These are phyloP conservation scores for Fusarium paranaense DNA, from an alignment of 2,329 filamentous ascomycete genomes.

Conservation along the genomic window DNA sequence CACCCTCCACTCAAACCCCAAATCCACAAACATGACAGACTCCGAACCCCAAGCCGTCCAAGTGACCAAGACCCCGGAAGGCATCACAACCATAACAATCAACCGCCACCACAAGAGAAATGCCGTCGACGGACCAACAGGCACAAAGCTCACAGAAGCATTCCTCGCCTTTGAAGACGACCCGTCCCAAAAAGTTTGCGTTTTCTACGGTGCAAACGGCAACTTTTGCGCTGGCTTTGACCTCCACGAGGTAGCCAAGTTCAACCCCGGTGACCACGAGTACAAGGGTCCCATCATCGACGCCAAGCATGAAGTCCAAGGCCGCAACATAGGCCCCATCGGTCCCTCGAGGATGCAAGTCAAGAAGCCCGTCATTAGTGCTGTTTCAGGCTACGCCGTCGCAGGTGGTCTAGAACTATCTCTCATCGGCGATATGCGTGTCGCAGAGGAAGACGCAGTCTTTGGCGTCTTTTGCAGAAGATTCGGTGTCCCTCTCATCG, in stretches of 20 bases:
- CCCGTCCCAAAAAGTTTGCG: slow-evolving; percentile 39
- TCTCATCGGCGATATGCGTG: slow-evolving; percentile 57
- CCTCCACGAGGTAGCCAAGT: background rate
- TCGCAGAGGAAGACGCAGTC: slow-evolving; percentile 64
- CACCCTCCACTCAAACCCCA: background rate
- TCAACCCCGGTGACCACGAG: background rate
- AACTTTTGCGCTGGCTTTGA: background rate
- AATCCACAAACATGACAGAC: background rate
- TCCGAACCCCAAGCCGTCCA: slow-evolving; percentile 24
- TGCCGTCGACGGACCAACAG: slow-evolving; percentile 63
- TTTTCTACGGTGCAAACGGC: background rate
- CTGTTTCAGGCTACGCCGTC: background rate
- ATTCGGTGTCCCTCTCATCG: slow-evolving; percentile 50
- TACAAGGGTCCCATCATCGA: background rate
- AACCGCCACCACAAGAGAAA: slow-evolving; percentile 63
- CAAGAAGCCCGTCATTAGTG: background rate
- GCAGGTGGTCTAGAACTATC: background rate
- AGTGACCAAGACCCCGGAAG: slow-evolving; percentile 44
- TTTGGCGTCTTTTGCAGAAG: slow-evolving; percentile 68
- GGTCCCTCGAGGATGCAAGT: background rate
- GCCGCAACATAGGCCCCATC: background rate
- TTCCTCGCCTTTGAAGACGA: slow-evolving; percentile 64
- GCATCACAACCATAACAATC: slow-evolving; percentile 67
- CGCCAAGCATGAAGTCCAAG: background rate
- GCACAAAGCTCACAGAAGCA: slow-evolving; percentile 58